phyloP scores from a whole-genome alignment of 108 stramenopile species.

The Aurantiochytrium sp. region DNA sequence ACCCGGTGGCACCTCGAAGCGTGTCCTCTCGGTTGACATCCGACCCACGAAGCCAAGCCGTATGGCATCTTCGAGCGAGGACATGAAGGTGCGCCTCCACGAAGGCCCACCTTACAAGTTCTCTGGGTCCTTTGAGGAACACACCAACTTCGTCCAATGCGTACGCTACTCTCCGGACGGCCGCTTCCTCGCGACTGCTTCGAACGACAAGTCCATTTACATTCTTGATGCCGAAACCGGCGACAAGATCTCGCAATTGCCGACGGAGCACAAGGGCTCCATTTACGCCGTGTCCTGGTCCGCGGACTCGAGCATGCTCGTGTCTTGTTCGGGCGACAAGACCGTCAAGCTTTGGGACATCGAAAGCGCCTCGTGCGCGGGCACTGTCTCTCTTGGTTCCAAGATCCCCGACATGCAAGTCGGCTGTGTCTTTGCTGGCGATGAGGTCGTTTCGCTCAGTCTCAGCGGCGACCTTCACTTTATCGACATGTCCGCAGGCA shows the following conservation, averaged over 20 bases:
- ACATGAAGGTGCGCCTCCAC: background rate
- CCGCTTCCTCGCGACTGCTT: background rate
- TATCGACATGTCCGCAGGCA: background rate
- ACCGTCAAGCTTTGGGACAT: slow-evolving; percentile 9
- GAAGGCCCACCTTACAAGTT: background rate
- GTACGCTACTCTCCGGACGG: background rate
- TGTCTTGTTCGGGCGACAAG: background rate
- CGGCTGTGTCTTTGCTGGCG: background rate
- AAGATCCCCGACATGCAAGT: background rate
- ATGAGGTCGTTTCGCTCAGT: background rate
- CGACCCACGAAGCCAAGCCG: background rate
- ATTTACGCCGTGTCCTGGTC: background rate
- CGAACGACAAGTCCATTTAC: background rate
- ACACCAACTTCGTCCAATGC: slow-evolving; percentile 12
- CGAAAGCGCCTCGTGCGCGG: background rate
- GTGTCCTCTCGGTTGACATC: background rate
- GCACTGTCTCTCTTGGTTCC: background rate
- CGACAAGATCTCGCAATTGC: background rate
- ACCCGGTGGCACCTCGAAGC: background rate
- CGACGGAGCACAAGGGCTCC: slow-evolving; percentile 2
- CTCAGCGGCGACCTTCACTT: background rate
- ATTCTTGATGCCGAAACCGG: slow-evolving; percentile 14
- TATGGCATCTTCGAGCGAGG: background rate
- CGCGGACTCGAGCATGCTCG: background rate
- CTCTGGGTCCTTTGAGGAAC: background rate